Conservation (phyloP, 2,329 filamentous ascomycete species). For the Botrytis fragariae region DNA sequence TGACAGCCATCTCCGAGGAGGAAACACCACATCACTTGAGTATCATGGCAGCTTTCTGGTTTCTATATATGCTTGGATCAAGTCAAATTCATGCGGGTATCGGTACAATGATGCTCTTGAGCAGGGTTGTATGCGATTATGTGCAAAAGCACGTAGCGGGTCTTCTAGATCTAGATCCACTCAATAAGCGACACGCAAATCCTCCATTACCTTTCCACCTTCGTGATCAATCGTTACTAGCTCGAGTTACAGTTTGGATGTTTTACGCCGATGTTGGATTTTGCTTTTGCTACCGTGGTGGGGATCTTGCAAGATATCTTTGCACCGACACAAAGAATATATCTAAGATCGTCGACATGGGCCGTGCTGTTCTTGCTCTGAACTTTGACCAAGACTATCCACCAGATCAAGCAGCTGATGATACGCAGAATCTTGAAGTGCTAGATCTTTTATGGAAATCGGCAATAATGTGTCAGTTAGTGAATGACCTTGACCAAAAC, state of each 20-base stretch:
- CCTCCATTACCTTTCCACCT: neutral
- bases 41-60: constrained; percentile 15
- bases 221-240: constrained; percentile 5
- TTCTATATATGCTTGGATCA: constrained; percentile 13
- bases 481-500: constrained; percentile 6
- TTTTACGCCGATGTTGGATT: constrained; percentile 15
- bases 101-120: constrained; percentile 12
- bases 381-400: neutral
- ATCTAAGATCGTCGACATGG: constrained; percentile 5
- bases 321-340: constrained; percentile 3
- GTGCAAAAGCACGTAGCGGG: constrained; percentile 4
- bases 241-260: constrained; percentile 6
- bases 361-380: neutral
- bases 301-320: constrained; percentile 8
- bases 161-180: neutral
- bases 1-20: constrained; percentile 7
- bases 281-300: constrained; percentile 17
- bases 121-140: constrained; percentile 3
- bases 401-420: constrained; percentile 1
- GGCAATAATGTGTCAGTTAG: neutral
- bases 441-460: constrained; percentile 10
- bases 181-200: neutral
- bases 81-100: constrained; percentile 4
- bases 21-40: neutral
- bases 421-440: constrained; percentile 6